A percentile compares a stretch with the other conserved stretches of the same genome.
Evolutionary conservation across 2,329 filamentous ascomycete genomes (phyloP).

Genomic region (Phialophora verrucosa): DNA sequence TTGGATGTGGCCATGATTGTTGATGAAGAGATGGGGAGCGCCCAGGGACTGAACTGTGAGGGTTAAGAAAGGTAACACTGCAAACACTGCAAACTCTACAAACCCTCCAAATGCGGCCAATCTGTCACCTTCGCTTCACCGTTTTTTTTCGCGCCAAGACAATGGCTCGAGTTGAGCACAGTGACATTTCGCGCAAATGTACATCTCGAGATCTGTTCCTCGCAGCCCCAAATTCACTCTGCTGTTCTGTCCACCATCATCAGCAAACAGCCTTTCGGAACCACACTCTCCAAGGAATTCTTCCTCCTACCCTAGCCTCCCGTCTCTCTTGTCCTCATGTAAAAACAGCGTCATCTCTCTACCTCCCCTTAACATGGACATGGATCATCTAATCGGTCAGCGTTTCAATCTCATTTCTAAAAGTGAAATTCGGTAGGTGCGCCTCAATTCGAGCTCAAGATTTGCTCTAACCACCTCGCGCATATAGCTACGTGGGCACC

Average conservation of each 20-base stretch:
- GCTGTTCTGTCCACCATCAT: conserved; percentile 30
- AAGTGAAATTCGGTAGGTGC: conserved; percentile 85
- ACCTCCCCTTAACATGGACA: conserved; percentile 50
- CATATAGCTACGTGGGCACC: conserved; percentile 83
- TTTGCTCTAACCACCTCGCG: conserved; percentile 45
- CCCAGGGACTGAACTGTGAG: conserved; percentile 43
- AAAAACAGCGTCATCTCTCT: conserved; percentile 38
- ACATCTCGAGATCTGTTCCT: conserved; percentile 1
- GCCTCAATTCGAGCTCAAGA: conserved; percentile 31
- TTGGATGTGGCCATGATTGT: conserved; percentile 46
- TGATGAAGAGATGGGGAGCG: conserved; percentile 4
- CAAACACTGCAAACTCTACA: not conserved
- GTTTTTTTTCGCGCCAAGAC: not conserved
- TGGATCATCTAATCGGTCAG: conserved; percentile 65
- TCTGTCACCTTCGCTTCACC: not conserved
- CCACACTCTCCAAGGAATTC: conserved; percentile 28
- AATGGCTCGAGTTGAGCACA: not conserved
- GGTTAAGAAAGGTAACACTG: conserved; percentile 18
- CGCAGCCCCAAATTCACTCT: conserved; percentile 31
- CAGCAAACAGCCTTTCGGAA: not conserved
- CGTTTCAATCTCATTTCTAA: conserved; percentile 96
- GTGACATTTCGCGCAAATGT: not conserved
- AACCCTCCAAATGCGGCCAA: not conserved
- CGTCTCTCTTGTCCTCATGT: conserved; percentile 24
- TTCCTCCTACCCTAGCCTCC: conserved; percentile 15